Base-by-base conservation (phyloP, 306 rosid species). In the Hylodesmum podocarpum region DNA sequence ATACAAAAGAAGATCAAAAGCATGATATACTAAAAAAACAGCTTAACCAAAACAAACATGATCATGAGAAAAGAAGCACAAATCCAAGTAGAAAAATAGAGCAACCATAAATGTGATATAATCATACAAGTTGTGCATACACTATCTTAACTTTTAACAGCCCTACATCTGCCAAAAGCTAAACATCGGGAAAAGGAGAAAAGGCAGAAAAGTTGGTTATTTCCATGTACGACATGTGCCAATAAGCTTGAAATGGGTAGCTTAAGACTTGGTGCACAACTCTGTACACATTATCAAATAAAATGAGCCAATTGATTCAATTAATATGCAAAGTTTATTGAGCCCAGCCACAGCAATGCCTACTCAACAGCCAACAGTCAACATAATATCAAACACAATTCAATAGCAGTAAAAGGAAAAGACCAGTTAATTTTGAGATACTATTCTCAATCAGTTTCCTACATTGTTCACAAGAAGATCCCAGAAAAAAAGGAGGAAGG, bases 1-100 rank as follows among this genome's bases (percentile, higher is more conserved):
- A 37, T 16, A 40, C 34, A 75, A 76, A 82, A 78, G 51, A 77
- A 57, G 31, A 66, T 55, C 19, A 55, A 59, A 66, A 29, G n/a
- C 28, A 65, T 43, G 21, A 62, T 21, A 64, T 27, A 71, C 33
- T 6, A 21, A 37, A 39, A 19, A 18, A 57, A 16, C 40, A 55
- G 16, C 55, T 34, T 75, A 66, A 36, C 44, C 43, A 44, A 47
- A 70, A 65, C 8, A 55, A 49, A 64, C 57, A 37, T 12, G 18
- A 77, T 27, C 59, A 6, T 7, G 13, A 25, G 57, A 64, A 72
- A 36, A 58, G 58, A 74, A 67, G 68, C 29, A 76, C 53, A 63
- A 41, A 82, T 24, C 39, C 43, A 69, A 61, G 65, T 53, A 58
- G 36, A 70, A 81, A 75, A 39, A 14, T 28, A 31, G 27, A 54